phyloP scores from a whole-genome alignment of 208 protist genomes.

The Wallacemonas sp. region DNA sequence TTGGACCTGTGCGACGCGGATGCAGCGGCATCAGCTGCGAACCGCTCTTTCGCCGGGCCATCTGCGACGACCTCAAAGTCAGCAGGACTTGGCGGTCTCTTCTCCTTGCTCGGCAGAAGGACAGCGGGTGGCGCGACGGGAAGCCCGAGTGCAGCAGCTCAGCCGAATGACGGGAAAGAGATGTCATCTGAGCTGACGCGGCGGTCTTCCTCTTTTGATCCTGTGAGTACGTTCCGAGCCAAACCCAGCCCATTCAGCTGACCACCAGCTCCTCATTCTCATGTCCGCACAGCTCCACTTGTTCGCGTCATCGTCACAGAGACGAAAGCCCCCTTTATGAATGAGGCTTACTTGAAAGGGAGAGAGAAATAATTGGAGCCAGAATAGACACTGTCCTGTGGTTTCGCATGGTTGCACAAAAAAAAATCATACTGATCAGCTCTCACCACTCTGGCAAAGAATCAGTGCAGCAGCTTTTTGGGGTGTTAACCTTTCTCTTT shows the following conservation, averaged over 20 bases:
- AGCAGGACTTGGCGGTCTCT: background rate
- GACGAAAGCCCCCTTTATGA: too few relatives aligned
- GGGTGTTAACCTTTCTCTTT: too few relatives aligned
- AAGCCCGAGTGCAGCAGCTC: background rate
- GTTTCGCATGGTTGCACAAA: too few relatives aligned
- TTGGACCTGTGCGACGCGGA: conserved; percentile 44
- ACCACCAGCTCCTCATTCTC: too few relatives aligned
- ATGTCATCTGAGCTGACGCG: conserved; percentile 1
- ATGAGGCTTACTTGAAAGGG: background rate
- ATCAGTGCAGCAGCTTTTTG: too few relatives aligned
- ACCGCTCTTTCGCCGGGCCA: background rate
- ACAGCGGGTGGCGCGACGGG: background rate
- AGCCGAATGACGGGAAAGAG: background rate
- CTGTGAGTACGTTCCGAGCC: background rate
- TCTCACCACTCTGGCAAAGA: too few relatives aligned
- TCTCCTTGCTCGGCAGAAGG: background rate
- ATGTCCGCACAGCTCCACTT: too few relatives aligned
- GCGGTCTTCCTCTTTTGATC: background rate
- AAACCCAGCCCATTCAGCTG: conserved; percentile 2
- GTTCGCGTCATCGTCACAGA: too few relatives aligned
- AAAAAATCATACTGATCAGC: too few relatives aligned
- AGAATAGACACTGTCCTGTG: too few relatives aligned
- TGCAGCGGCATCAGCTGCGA: background rate
- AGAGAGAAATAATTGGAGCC: background rate
- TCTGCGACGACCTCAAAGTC: background rate